A percentile compares a stretch with the other conserved stretches of the same genome.
These are phyloP conservation scores for Diaporthe vaccinii DNA, from an alignment of 2,329 filamentous ascomycete genomes.

Conservation along the genomic window DNA sequence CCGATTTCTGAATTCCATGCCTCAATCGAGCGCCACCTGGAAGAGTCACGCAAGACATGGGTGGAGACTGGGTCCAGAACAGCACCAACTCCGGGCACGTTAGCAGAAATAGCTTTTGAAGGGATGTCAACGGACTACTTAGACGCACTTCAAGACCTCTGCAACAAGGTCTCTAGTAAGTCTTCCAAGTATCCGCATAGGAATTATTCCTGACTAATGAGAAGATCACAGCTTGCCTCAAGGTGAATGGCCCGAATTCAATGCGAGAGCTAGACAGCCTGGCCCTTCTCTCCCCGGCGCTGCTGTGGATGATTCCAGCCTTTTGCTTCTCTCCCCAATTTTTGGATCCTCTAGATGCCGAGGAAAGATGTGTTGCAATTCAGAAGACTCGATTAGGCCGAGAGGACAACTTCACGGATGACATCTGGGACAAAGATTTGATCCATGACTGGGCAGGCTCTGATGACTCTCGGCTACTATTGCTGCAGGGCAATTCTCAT, in stretches of 20 bases:
- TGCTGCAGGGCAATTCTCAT: background rate
- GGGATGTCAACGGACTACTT: background rate
- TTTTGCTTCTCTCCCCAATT: background rate
- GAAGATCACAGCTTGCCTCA: background rate
- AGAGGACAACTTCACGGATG: background rate
- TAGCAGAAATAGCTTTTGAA: background rate
- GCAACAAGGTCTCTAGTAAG: background rate
- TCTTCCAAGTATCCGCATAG: background rate
- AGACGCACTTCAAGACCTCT: background rate
- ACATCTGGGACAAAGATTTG: background rate
- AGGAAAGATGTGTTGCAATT: background rate
- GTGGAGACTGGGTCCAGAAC: background rate
- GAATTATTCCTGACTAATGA: rapidly evolving
- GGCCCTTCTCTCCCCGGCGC: background rate
- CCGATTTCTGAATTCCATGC: background rate
- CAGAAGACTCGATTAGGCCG: background rate
- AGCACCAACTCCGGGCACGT: background rate
- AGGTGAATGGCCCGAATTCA: background rate
- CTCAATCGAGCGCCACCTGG: background rate
- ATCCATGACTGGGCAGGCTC: background rate
- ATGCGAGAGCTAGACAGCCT: background rate
- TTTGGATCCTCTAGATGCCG: background rate
- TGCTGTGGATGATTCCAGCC: background rate
- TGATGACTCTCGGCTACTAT: background rate
- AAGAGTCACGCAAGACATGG: background rate